Base-by-base conservation (phyloP, 2,329 filamentous ascomycete genomes). In the Calonectria hongkongensis region DNA sequence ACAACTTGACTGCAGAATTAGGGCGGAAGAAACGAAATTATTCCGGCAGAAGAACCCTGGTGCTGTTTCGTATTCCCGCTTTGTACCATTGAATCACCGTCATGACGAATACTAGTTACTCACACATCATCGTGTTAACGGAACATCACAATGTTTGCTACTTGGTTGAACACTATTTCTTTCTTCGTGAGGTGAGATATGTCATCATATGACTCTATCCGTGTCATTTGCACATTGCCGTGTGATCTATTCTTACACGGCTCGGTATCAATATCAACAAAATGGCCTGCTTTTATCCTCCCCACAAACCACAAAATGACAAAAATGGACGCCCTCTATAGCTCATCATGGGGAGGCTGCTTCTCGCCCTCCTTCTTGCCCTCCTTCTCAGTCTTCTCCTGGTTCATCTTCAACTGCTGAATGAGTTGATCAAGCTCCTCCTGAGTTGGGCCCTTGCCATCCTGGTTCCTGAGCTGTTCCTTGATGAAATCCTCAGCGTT, bases 401-500 rank as follows among this genome's bases (percentile, higher is more conserved):
- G 72, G 18, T 75, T 74, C 71, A 76, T 72, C 58, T 62, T 68
- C 72, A 78, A 73, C 50, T 81, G 72, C 72, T 81, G 72, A 48
- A 76, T 78, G 65, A 81, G 73, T 79, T 79, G 77, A 63, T 81
- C 74, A 39, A 81, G 77, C 65, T 80, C 74, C 51, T 81, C 76
- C 66, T 79, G 75, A 50, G 80, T 71, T 39, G 79, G 76, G 27
- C 78, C 76, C 56, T 81, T 75, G 43, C 79, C 79, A 72, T 82
- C 75, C 76, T 81, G 77, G 68, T 81, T 80, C 73, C 82, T 80
- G 27, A 83, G 77, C 76, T 73, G 56, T n/a, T 83, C 81, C 70
- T 82, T 82, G 66, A 85, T 73, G 66, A 91, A 88, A 78, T 88
- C 87, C 79, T 91, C 86, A 45, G 82, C 80, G 47, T 84, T 83